These are phyloP conservation scores for Rutstroemia sp. DNA, from an alignment of 2,329 filamentous ascomycete species.

Conservation along the genomic window DNA sequence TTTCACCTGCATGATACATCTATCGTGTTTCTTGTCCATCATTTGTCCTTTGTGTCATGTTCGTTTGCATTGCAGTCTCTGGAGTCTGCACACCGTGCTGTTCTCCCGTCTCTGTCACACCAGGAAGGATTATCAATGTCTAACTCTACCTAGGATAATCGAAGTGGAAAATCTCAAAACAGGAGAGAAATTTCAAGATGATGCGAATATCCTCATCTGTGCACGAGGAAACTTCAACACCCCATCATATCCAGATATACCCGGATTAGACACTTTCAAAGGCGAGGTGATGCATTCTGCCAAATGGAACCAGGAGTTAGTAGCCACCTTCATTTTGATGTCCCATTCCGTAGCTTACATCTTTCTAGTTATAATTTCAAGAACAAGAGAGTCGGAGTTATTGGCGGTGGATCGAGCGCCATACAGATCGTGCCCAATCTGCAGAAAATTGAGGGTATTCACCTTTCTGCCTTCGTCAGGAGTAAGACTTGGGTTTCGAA, in stretches of 20 bases:
- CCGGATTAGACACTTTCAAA: constrained; percentile 41
- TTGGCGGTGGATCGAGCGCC: constrained; percentile 45
- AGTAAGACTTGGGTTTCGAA: constrained; percentile 44
- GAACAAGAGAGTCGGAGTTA: constrained; percentile 41
- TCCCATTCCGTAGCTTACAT: not conserved
- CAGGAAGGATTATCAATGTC: not conserved
- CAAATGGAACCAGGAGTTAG: constrained; percentile 44
- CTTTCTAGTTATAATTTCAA: constrained; percentile 37
- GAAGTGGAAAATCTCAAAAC: constrained; percentile 33
- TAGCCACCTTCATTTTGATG: not conserved
- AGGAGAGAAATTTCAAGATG: constrained; percentile 35
- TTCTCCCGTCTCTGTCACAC: no score
- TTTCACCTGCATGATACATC: not conserved
- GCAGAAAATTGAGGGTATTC: constrained; percentile 37
- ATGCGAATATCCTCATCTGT: constrained; percentile 53
- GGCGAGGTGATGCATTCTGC: constrained; percentile 53
- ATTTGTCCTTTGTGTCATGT: not conserved
- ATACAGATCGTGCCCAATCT: constrained; percentile 46
- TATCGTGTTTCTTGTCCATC: not conserved
- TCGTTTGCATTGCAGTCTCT: no score
- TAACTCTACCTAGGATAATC: constrained; percentile 34
- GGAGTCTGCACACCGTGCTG: no score
- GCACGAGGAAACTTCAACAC: constrained; percentile 60
- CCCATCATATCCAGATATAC: constrained; percentile 55
- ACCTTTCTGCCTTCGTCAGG: constrained; percentile 40